Conservation (phyloP, 768 basidiomycete species). For the Cystobasidium ongulense region DNA sequence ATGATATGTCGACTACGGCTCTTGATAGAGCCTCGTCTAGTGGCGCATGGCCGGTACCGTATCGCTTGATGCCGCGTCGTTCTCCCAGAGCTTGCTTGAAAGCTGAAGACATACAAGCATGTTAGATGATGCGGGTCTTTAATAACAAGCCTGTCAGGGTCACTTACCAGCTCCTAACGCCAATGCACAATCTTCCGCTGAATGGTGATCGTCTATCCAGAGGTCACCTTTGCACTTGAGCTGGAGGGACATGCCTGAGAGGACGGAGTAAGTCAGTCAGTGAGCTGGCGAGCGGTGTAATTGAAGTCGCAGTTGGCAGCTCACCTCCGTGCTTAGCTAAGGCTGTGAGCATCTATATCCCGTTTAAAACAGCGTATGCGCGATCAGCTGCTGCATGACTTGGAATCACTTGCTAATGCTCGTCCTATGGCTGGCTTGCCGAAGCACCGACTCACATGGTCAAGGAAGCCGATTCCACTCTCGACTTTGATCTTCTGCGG, state of each 20-base stretch:
- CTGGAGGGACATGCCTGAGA: slow-evolving; percentile 68
- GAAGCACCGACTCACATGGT: slow-evolving; percentile 60
- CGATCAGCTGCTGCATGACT: slow-evolving; percentile 6
- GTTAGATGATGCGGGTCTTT: background rate
- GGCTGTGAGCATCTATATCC: slow-evolving; percentile 83
- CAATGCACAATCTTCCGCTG: slow-evolving; percentile 72
- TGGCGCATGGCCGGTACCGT: slow-evolving; percentile 93
- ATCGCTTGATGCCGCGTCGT: slow-evolving; percentile 83
- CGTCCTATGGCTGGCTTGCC: slow-evolving; percentile 8
- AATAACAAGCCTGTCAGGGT: too few species aligned
- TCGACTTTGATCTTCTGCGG: slow-evolving; percentile 71
- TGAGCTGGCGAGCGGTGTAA: background rate
- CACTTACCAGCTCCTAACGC: slow-evolving; percentile 45
- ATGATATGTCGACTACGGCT: slow-evolving; percentile 96
- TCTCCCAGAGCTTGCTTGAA: slow-evolving; percentile 94
- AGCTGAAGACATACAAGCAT: slow-evolving; percentile 49
- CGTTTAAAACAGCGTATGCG: background rate
- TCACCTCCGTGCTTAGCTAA: slow-evolving; percentile 76
- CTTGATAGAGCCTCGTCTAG: slow-evolving; percentile 93
- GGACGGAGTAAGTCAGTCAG: background rate
- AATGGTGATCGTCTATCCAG: slow-evolving; percentile 97
- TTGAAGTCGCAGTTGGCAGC: too few species aligned
- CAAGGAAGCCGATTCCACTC: slow-evolving; percentile 96
- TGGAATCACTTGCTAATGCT: background rate
- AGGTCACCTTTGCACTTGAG: slow-evolving; percentile 91